phyloP scores from a whole-genome alignment of 495 filamentous ascomycete genomes.

The Penicillium roqueforti region DNA sequence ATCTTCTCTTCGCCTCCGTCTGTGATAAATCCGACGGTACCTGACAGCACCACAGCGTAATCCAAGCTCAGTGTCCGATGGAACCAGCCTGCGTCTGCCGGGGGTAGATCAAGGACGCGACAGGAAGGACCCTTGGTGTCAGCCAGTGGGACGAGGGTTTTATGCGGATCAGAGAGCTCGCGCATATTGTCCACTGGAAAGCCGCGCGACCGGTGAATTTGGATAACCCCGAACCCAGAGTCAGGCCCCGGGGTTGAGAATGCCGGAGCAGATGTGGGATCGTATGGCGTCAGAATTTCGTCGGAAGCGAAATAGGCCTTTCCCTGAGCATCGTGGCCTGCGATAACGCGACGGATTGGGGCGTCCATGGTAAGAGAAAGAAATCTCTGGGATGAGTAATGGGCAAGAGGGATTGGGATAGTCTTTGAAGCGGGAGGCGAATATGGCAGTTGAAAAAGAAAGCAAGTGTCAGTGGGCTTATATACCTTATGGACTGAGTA shows the following conservation, averaged over 20 bases:
- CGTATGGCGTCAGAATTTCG: constrained; percentile 22
- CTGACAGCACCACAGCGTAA: constrained; percentile 21
- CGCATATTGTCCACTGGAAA: constrained; percentile 26
- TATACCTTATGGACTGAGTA: background rate
- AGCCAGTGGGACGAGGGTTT: constrained; percentile 24
- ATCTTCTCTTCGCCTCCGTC: constrained; percentile 25
- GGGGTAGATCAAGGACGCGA: constrained; percentile 23
- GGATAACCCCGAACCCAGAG: constrained; percentile 22
- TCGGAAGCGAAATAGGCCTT: constrained; percentile 23
- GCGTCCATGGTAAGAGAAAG: constrained; percentile 11
- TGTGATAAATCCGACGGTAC: constrained; percentile 19
- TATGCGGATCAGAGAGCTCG: constrained; percentile 16
- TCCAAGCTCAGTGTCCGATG: constrained; percentile 28
- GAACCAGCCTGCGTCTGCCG: constrained; percentile 24
- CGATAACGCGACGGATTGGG: constrained; percentile 24
- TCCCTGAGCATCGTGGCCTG: constrained; percentile 16
- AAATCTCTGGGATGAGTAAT: background rate
- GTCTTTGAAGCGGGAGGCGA: background rate
- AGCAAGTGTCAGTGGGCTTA: background rate
- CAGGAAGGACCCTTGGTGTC: constrained; percentile 27
- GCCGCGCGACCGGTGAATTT: constrained; percentile 26
- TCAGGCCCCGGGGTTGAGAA: constrained; percentile 17
- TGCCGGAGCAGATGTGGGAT: constrained; percentile 21
- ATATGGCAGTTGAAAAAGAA: background rate
- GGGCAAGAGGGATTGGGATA: background rate